Base-by-base conservation (phyloP, 768 basidiomycete genomes). In the Pulveroboletus frians region DNA sequence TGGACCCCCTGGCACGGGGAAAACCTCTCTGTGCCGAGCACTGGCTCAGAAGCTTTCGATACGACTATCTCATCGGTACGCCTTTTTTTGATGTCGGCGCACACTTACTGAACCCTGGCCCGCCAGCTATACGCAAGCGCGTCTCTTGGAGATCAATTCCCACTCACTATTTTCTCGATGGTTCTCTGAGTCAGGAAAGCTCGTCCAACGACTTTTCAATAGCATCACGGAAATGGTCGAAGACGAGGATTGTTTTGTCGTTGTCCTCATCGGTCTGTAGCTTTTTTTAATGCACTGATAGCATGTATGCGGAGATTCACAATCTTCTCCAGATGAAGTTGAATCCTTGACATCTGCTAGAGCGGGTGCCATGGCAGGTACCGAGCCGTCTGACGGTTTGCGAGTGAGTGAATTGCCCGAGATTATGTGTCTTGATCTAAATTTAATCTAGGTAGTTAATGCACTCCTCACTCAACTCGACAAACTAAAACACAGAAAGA, bases 171-270 rank as follows among this genome's bases (percentile, higher is more conserved):
- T 99, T 66, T 94, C 92, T 14, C 89, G 93, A 58, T 99, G 96
- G 95, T 99, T 98, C 70, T 97, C 94, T 0, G 96, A 99, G 65
- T 96, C 93, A 0, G 96, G 96, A 14, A 99, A 99, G 67, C 81
- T 99, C 26, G 96, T 99, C 2, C 95, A 98, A 61, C 81, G 88
- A 40, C 74, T 99, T 15, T 99, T 98, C 64, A 80, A 76, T 34
- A 88, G 79, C 50, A 92, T 99, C 49, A 88, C 79, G 34, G 93
- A 96, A 55, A 77, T 98, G 69, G 85, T 89, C 0, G 93, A 96
- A 43, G 93, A 97, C 58, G 90, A 94, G 54, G 83, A 85, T 49
- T 81, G 81, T 14, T 97, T 99, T 60, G 84, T 99, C 3, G 84
- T 96, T 4, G 91, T 99, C 15, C 76, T 99, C 37, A 99, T 99